Percentiles rank a stretch among this genome's conserved stretches.
These are phyloP conservation scores for Hymenoscyphus scutula DNA, from an alignment of 2,329 filamentous ascomycete species.

Conservation along the genomic window DNA sequence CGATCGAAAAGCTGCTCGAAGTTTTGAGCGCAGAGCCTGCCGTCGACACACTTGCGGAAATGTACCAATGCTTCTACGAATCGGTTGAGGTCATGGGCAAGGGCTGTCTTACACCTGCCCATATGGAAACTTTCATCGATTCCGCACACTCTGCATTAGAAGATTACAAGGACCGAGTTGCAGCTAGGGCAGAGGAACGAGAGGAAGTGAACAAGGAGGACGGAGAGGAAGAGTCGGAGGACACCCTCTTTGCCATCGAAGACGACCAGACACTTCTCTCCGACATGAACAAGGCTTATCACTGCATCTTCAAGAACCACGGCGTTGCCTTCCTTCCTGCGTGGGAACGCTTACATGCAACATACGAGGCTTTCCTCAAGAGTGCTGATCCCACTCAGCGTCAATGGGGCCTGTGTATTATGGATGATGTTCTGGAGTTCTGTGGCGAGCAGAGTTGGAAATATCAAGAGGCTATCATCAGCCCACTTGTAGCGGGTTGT, in stretches of 20 bases:
- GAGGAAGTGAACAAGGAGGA: conserved; percentile 73
- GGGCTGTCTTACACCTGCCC: conserved; percentile 70
- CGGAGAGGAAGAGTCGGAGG: conserved; percentile 84
- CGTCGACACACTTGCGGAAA: conserved; percentile 93
- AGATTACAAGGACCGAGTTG: conserved; percentile 88
- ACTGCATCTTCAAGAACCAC: conserved; percentile 98
- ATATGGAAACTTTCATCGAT: conserved; percentile 86
- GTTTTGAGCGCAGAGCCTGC: conserved; percentile 91
- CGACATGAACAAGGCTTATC: conserved; percentile 99
- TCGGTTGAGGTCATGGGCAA: conserved; percentile 92
- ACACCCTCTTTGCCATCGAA: conserved; percentile 86
- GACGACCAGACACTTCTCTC: conserved; percentile 95
- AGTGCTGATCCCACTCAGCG: conserved; percentile 84
- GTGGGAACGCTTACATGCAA: conserved; percentile 82
- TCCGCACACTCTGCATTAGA: conserved; percentile 81
- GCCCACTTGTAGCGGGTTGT: conserved; percentile 83
- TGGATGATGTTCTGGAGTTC: conserved; percentile 97
- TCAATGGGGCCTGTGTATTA: conserved; percentile 98
- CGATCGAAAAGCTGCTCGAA: conserved; percentile 87
- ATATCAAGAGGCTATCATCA: conserved; percentile 82
- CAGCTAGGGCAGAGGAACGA: conserved; percentile 78
- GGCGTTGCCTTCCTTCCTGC: conserved; percentile 77
- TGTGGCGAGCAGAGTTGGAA: conserved; percentile 85
- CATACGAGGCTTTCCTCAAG: conserved; percentile 81
- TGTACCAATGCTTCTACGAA: conserved; percentile 99